Evolutionary conservation across 2,329 filamentous ascomycete species (phyloP).

Genomic region (Dactylella cylindrospora): DNA sequence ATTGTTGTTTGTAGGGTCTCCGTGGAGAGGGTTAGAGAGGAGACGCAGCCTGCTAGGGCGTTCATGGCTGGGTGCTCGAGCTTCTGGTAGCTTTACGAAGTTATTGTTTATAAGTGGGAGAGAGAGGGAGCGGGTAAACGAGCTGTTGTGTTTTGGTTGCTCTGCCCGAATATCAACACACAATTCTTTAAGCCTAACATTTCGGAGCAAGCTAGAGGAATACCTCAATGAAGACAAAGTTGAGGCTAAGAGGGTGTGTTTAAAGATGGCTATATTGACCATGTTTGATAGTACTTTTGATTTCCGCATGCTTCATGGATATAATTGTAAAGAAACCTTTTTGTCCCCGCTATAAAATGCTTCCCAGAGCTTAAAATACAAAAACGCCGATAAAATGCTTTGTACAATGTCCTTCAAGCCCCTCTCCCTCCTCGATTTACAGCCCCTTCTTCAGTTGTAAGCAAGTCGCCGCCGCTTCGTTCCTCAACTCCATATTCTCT

Average conservation of each 20-base stretch:
- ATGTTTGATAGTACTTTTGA: too few relatives aligned
- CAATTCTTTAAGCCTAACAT: too few relatives aligned
- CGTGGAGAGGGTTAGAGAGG: conserved; percentile 63
- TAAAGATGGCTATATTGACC: too few relatives aligned
- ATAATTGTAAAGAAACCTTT: too few relatives aligned
- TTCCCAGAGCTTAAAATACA: too few relatives aligned
- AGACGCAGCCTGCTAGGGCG: conserved; percentile 57
- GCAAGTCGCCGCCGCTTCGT: conserved; percentile 68
- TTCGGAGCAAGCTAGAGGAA: too few relatives aligned
- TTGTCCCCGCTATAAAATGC: conserved; percentile 16
- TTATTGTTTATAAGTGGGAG: not conserved
- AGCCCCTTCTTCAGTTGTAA: conserved; percentile 59
- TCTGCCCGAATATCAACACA: too few relatives aligned
- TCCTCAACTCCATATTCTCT: conserved; percentile 65
- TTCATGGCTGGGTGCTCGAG: conserved; percentile 25
- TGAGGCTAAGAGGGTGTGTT: too few relatives aligned
- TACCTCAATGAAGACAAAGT: too few relatives aligned
- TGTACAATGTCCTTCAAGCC: conserved; percentile 1
- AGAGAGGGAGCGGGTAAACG: not conserved
- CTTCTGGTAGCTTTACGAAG: not conserved
- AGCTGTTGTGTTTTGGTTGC: too few relatives aligned
- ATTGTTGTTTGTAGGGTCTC: conserved; percentile 64
- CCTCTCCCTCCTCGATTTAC: not conserved
- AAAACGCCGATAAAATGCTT: conserved; percentile 15
- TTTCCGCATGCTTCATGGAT: too few relatives aligned